Evolutionary conservation across 2,329 filamentous ascomycete genomes (phyloP).

Genomic region (Paraphaeosphaeria minitans): DNA sequence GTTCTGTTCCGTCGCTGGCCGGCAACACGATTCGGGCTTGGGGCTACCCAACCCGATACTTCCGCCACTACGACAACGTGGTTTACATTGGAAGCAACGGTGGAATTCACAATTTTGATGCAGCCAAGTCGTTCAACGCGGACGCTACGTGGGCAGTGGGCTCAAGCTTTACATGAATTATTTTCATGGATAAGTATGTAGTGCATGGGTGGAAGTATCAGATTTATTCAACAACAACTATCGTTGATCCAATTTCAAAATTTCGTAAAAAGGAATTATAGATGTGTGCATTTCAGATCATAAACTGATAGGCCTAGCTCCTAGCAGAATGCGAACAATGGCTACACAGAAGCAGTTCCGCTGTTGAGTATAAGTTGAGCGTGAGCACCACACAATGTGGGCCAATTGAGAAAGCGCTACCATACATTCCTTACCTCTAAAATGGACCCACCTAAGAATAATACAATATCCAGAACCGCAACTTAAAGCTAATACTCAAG

Average conservation of each 20-base stretch:
- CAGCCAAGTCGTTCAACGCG: constrained; percentile 54
- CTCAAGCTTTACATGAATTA: constrained; percentile 51
- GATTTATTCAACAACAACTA: not conserved
- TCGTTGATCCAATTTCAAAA: not conserved
- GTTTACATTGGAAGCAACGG: constrained; percentile 60
- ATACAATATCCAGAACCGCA: too few relatives aligned
- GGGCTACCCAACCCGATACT: constrained; percentile 64
- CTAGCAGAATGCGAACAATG: too few relatives aligned
- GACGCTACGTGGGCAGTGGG: constrained; percentile 60
- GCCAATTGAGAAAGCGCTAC: too few relatives aligned
- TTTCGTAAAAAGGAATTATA: too few relatives aligned
- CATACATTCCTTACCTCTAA: too few relatives aligned
- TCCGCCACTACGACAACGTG: constrained; percentile 59
- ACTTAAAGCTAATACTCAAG: too few relatives aligned
- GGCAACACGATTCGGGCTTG: constrained; percentile 62
- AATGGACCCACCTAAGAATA: too few relatives aligned
- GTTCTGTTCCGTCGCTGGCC: constrained; percentile 61
- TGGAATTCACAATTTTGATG: constrained; percentile 62
- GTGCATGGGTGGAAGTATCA: not conserved
- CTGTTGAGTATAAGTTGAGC: too few relatives aligned
- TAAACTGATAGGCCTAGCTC: too few relatives aligned
- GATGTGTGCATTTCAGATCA: too few relatives aligned
- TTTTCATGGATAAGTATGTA: not conserved
- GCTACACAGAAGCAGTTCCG: too few relatives aligned
- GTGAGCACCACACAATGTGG: too few relatives aligned